phyloP scores from a whole-genome alignment of 768 basidiomycete species.

The Tricholoma flavovirens region DNA sequence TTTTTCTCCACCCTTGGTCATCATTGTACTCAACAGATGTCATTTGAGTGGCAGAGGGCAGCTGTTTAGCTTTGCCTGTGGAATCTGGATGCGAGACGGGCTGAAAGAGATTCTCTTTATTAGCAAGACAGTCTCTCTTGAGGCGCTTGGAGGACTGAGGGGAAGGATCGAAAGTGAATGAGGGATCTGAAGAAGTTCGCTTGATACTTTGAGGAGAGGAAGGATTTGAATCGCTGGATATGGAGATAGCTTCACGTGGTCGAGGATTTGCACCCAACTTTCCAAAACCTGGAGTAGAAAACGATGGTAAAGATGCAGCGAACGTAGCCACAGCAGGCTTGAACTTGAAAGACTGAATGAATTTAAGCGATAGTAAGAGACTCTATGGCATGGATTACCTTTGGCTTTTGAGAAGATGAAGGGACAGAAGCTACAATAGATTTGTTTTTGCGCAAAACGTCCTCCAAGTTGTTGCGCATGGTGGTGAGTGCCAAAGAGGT shows the following conservation, averaged over 20 bases:
- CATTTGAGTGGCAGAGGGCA: neutral
- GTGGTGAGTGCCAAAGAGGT: neutral
- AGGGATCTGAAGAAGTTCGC: constrained; percentile 35
- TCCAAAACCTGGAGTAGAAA: constrained; percentile 41
- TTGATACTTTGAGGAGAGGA: constrained; percentile 29
- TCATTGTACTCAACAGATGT: constrained; percentile 7
- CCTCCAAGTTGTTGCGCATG: constrained; percentile 5
- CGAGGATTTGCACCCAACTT: constrained; percentile 20
- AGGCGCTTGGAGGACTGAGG: constrained; percentile 28
- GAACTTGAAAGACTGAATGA: constrained; percentile 31
- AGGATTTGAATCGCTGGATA: constrained; percentile 34
- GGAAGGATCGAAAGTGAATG: constrained; percentile 23
- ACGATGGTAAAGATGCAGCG: constrained; percentile 28
- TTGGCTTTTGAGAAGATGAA: neutral
- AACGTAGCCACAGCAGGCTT: constrained; percentile 31
- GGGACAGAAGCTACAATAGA: neutral
- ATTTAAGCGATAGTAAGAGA: neutral
- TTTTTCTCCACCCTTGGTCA: constrained; percentile 19
- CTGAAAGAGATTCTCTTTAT: constrained; percentile 32
- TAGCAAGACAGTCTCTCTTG: constrained; percentile 19
- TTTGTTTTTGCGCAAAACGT: neutral
- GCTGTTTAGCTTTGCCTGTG: constrained; percentile 17
- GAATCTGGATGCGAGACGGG: neutral
- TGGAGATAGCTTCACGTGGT: constrained; percentile 23
- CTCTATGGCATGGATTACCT: neutral